phyloP scores from a whole-genome alignment of 192 early-diverging fungal species.

The Neocallimastix lanati region DNA sequence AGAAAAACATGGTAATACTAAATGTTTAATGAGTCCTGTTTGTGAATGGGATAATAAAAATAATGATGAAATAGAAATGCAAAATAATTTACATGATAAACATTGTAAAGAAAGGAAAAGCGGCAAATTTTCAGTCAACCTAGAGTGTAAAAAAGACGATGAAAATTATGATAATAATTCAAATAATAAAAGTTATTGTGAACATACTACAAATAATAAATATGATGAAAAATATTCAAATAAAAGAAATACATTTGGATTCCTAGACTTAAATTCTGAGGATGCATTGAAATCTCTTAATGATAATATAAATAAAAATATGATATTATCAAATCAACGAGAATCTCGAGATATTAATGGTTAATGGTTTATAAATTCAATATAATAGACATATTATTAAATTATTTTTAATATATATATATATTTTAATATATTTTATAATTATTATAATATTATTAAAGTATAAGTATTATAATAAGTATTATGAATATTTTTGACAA shows the following conservation, averaged over 20 bases:
- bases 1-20: neutral
- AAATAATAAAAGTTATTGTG: too few relatives aligned
- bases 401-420: too few relatives aligned
- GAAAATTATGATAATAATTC: too few relatives aligned
- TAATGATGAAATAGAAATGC: neutral
- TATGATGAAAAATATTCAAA: neutral
- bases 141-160: neutral
- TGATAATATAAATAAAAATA: neutral
- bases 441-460: too few relatives aligned
- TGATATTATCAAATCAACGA: neutral
- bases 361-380: neutral
- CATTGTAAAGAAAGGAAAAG: neutral
- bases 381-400: too few relatives aligned
- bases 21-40: neutral
- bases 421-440: too few relatives aligned
- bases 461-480: too few relatives aligned
- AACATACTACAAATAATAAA: neutral
- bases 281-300: neutral
- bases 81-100: neutral
- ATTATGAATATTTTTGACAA: too few relatives aligned
- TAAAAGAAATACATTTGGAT: neutral
- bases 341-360: neutral
- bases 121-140: neutral
- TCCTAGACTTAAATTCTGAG: neutral
- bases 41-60: neutral